Percentiles rank a stretch among this genome's conserved stretches.
These are phyloP conservation scores for Xylaria sp. DNA, from an alignment of 2,329 filamentous ascomycete genomes.

Conservation along the genomic window DNA sequence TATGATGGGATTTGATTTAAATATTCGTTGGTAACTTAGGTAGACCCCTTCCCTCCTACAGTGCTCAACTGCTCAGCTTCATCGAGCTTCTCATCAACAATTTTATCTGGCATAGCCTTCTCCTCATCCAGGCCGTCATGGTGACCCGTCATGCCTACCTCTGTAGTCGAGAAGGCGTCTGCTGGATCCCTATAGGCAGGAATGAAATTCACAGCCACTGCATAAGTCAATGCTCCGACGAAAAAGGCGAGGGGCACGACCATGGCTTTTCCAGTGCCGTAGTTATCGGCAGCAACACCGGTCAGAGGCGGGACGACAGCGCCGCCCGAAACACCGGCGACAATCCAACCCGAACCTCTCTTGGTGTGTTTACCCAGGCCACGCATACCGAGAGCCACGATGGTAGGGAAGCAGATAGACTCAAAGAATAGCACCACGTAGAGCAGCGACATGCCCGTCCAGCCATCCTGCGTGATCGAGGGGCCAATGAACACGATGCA, in stretches of 20 bases:
- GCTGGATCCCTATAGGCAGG: constrained; percentile 71
- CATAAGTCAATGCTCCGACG: constrained; percentile 66
- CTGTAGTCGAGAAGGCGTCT: constrained; percentile 64
- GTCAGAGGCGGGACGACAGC: constrained; percentile 79
- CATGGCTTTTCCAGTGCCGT: constrained; percentile 72
- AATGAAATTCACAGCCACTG: constrained; percentile 73
- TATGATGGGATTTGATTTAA: not conserved
- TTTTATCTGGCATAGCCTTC: constrained; percentile 37
- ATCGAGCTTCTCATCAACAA: constrained; percentile 32
- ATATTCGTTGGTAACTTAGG: not conserved
- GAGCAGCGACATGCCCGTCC: constrained; percentile 68
- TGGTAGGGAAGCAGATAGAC: constrained; percentile 83
- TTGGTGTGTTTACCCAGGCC: constrained; percentile 82
- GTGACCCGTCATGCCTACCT: constrained; percentile 53
- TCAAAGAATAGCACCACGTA: constrained; percentile 82
- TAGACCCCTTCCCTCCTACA: constrained; percentile 1
- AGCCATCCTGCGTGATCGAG: constrained; percentile 59
- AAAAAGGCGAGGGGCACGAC: constrained; percentile 73
- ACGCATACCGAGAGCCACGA: constrained; percentile 80
- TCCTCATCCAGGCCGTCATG: constrained; percentile 43
- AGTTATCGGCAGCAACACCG: constrained; percentile 73
- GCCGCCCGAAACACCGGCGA: constrained; percentile 77
- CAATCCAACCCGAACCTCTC: constrained; percentile 77
- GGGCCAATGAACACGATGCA: constrained; percentile 72
- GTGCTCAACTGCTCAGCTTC: constrained; percentile 25